These are phyloP conservation scores for Plasmodium cynomolgi DNA, from an alignment of 169 alveolate species.

Conservation along the genomic window DNA sequence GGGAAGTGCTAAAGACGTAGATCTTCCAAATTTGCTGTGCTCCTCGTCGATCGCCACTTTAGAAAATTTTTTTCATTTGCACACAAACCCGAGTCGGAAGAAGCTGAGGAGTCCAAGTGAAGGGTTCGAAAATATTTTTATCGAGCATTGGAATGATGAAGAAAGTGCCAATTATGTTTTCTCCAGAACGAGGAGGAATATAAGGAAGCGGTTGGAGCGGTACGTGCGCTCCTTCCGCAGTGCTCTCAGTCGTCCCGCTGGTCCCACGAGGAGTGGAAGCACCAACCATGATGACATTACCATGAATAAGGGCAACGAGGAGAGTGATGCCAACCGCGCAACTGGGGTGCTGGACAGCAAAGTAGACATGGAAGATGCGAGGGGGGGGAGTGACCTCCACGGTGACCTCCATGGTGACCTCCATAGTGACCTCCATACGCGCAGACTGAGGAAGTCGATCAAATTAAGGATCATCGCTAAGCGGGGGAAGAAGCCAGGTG, in stretches of 20 bases:
- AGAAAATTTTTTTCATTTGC: slow-evolving; percentile 2
- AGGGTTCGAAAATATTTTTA: slow-evolving; percentile 14
- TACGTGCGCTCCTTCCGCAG: not conserved
- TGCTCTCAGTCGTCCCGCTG: not conserved
- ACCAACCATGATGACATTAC: not conserved
- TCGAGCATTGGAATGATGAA: slow-evolving; percentile 54
- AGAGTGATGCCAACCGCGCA: not conserved
- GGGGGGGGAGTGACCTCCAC: not conserved
- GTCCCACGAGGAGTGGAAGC: not conserved
- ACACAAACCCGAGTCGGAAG: not conserved
- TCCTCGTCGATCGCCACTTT: slow-evolving; percentile 10
- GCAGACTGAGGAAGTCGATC: not conserved
- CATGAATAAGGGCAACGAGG: not conserved
- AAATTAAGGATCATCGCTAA: not conserved
- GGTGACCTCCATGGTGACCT: too few relatives aligned
- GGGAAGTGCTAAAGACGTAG: not conserved
- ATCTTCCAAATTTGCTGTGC: slow-evolving; percentile 13
- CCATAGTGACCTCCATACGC: not conserved
- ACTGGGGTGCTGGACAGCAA: not conserved
- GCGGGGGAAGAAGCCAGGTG: not conserved
- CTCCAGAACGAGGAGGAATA: not conserved
- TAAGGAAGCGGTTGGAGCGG: slow-evolving; percentile 1
- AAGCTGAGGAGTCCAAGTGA: not conserved
- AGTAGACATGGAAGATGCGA: not conserved
- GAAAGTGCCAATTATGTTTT: not conserved